These are phyloP conservation scores for Chlorophyllum brunneum DNA, from an alignment of 768 basidiomycete species.

Conservation along the genomic window DNA sequence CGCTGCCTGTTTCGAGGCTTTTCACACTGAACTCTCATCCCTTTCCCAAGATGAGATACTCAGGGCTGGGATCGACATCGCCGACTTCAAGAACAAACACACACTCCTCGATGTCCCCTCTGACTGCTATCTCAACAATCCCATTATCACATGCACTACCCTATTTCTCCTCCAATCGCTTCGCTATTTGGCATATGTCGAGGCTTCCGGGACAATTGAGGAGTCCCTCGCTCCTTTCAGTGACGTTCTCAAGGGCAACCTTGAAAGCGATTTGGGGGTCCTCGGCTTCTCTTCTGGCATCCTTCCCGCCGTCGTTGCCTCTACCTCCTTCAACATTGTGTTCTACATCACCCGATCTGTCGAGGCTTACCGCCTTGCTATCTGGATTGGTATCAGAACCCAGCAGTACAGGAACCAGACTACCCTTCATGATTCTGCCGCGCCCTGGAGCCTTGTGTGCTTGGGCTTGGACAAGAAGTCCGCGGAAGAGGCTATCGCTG, in stretches of 20 bases:
- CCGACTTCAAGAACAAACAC: conserved; percentile 36
- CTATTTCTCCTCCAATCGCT: conserved; percentile 47
- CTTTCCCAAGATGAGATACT: conserved; percentile 32
- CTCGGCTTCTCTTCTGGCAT: conserved; percentile 58
- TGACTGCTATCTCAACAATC: conserved; percentile 35
- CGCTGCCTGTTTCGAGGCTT: conserved; percentile 41
- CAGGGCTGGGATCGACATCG: conserved; percentile 29
- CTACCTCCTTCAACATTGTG: conserved; percentile 35
- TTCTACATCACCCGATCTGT: conserved; percentile 42
- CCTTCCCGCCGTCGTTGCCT: conserved; percentile 50
- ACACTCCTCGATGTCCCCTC: conserved; percentile 33
- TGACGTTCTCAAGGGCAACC: conserved; percentile 29
- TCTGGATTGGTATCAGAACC: conserved; percentile 52
- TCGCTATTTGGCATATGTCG: conserved; percentile 43
- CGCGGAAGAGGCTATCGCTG: conserved; percentile 19
- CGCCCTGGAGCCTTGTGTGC: conserved; percentile 43
- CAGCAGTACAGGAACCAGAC: conserved; percentile 23
- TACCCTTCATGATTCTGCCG: conserved; percentile 16
- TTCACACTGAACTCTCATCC: conserved; percentile 40
- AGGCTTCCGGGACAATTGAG: conserved; percentile 10
- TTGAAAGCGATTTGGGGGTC: conserved; percentile 31
- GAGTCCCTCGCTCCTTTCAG: conserved; percentile 20
- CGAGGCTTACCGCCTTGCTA: conserved; percentile 45
- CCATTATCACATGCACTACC: conserved; percentile 40
- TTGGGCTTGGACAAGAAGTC: conserved; percentile 21